phyloP scores from a whole-genome alignment of 257 asterid species.

The Misopates orontium region DNA sequence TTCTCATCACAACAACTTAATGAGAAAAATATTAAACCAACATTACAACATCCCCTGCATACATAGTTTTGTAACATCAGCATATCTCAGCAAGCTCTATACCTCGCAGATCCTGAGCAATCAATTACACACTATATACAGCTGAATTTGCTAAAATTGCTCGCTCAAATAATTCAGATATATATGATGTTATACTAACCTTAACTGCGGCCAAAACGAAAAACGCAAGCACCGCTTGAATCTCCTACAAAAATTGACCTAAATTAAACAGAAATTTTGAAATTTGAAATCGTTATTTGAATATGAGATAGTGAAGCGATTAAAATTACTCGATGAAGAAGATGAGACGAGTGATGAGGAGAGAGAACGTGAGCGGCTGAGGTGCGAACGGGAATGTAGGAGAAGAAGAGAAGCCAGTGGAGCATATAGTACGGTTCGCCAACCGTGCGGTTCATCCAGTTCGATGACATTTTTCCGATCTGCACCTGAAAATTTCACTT shows the following conservation, averaged over 20 bases:
- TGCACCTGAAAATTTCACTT: too few species aligned
- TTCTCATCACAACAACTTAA: too few species aligned
- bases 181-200: too few species aligned
- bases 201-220: conserved; percentile 61
- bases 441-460: conserved; percentile 52
- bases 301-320: neutral
- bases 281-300: too few species aligned
- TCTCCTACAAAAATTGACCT: conserved; percentile 53
- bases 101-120: too few species aligned
- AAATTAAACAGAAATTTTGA: too few species aligned
- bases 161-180: neutral
- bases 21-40: too few species aligned
- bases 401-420: conserved; percentile 68
- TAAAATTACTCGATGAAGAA: conserved; percentile 63
- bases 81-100: too few species aligned
- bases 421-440: conserved; percentile 77
- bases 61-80: neutral
- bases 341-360: conserved; percentile 63
- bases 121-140: too few species aligned
- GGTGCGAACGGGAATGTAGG: conserved; percentile 76
- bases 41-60: neutral
- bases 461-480: conserved; percentile 42
- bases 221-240: conserved; percentile 75
- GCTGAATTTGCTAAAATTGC: neutral
- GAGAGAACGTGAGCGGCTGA: conserved; percentile 60